Base-by-base conservation (phyloP, 129 eudicot species). In the Arctium minus region DNA sequence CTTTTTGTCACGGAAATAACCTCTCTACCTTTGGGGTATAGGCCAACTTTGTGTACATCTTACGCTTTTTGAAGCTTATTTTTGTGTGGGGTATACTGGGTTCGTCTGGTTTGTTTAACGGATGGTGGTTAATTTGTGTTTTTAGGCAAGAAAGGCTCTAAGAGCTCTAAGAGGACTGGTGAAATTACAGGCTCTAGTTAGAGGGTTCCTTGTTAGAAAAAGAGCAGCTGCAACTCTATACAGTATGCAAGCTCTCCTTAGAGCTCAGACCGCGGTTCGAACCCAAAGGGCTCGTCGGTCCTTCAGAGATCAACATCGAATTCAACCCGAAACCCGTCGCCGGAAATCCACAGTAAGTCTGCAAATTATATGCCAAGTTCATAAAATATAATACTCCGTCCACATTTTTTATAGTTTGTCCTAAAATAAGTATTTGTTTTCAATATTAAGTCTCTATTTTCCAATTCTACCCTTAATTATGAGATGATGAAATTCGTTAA, bases 141-240 rank as follows among this genome's bases (percentile, higher is more conserved):
- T 48, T 53, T 87, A 95, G 99, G 97, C 99, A 65, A 86, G 93
- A 81, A 95, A 93, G 87, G 97, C 99, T 12, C 89, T 91, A 39
- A 85, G 94, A 75, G 99, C 99, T 13, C 83, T 95, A 33, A 95
- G 83, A 88, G 97, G 99, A 37, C 82, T 95, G 31, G 99, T 95
- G 82, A 95, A 91, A 74, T 77, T 95, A 53, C 99, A 95, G 72
- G 99, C 99, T 72, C 93, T 91, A 67, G 97, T 95, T 74, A 88
- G 99, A 80, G 99, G 99, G 32, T 95, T 87, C 81, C 99, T 95
- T 81, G 97, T 95, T 1, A 83, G 99, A 69, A 95, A 95, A 74
- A 84, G 90, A 68, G 93, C 97, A 27, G 89, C 97, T 39, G 97
- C 97, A 3, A 95, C 99, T 82, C 89, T 95, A 33, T 88, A 88